Evolutionary conservation across 495 filamentous ascomycete genomes (phyloP), one percentile per base, ranked within the genome.

Genomic region (Neurospora sp.): DNA sequence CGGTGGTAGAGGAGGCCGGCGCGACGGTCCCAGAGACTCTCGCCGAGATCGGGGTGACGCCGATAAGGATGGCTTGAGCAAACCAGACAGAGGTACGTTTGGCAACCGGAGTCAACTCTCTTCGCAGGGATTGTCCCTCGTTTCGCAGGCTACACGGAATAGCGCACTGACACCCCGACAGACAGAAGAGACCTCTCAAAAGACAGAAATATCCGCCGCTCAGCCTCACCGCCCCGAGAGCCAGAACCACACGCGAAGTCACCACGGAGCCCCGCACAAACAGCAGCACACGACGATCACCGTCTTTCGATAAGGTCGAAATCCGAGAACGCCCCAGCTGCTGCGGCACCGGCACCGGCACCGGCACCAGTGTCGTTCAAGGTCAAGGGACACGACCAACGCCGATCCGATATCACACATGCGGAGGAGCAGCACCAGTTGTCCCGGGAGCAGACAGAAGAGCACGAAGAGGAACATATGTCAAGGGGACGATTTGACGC

Each of bases 361-460:
- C 59, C 70, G 44, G 76, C 75, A 37, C 73, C 73, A 40, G 70
- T 83, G 4, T 82, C 83, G 2, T 81, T 82, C 71, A 83, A 78
- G 69, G 83, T 81, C 38, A 80, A 77, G 44, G 69, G 76, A 35
- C 78, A 83, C 10, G 80, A 82, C n/a, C 81, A 79, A 80, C 70
- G 82, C 27, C 53, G 53, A 65, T 14, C 27, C 82, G 82, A 83
- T 79, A 61, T 76, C 79, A 77, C 83, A 83, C 71, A 79, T 79
- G 73, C 48, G 12, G 42, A 65, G 20, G 76, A 76, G 31, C 74
- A 74, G 14, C 69, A 70, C 20, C 71, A 71, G 22, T 65, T 73
- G 3, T 68, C 73, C 11, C 68, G 71, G 22, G 75, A 71, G 9
- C 78, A 76, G 72, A 69, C 59, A 72, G 74, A 73, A 27, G 74